Percentiles rank a stretch among this genome's conserved stretches.
phyloP scores from a whole-genome alignment of 2,329 filamentous ascomycete genomes.

The Tolypocladium nubicola region DNA sequence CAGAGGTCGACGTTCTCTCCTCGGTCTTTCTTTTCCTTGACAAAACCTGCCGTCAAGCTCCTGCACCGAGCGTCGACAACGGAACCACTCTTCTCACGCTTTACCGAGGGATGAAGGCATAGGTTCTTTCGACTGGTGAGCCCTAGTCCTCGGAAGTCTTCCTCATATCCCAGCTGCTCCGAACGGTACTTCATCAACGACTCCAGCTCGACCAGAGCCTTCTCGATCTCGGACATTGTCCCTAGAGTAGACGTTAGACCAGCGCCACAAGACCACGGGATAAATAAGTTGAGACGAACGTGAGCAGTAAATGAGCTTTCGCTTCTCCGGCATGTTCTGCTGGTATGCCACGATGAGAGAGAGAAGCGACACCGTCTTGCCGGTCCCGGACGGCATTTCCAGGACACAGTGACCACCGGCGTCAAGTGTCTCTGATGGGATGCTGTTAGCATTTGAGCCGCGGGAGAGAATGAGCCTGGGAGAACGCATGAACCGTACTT shows the following conservation, averaged over 20 bases:
- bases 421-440: constrained; percentile 63
- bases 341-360: constrained; percentile 97
- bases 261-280: background rate
- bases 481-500: constrained; percentile 21
- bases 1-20: constrained; percentile 92
- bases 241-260: constrained; percentile 23
- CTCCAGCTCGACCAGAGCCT: constrained; percentile 85
- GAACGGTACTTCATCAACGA: constrained; percentile 90
- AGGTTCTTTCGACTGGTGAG: constrained; percentile 95
- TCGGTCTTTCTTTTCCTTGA: constrained; percentile 93
- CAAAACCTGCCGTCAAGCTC: constrained; percentile 90
- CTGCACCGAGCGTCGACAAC: constrained; percentile 94
- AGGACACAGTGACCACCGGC: constrained; percentile 89
- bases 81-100: constrained; percentile 87
- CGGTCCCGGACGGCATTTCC: constrained; percentile 98
- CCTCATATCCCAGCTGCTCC: constrained; percentile 77
- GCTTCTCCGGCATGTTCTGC: constrained; percentile 80
- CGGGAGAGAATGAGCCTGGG: background rate
- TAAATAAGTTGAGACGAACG: constrained; percentile 33
- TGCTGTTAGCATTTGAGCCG: background rate
- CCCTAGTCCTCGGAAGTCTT: constrained; percentile 88
- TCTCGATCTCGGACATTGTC: constrained; percentile 99
- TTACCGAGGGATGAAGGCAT: constrained; percentile 92
- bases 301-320: constrained; percentile 97
- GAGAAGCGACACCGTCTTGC: constrained; percentile 90